Percentiles rank a stretch among this genome's conserved stretches.
Evolutionary conservation across 768 basidiomycete species (phyloP).

Genomic region (Suillus weaverae): DNA sequence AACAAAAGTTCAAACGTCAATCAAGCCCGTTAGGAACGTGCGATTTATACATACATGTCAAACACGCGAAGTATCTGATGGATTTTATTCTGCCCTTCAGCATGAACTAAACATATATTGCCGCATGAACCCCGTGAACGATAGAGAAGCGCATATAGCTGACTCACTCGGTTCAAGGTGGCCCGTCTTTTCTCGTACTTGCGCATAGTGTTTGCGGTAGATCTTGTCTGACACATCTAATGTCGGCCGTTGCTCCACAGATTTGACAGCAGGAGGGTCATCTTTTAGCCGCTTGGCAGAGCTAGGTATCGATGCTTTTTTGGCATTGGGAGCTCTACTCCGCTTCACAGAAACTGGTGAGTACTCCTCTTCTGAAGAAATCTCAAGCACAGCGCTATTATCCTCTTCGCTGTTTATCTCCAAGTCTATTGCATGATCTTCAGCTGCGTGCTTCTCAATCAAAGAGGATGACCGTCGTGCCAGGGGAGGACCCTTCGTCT

Average conservation of each 20-base stretch:
- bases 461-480: not conserved
- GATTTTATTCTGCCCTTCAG: conserved; percentile 56
- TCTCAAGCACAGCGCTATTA: conserved; percentile 12
- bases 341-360: conserved; percentile 2
- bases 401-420: not conserved
- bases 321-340: conserved; percentile 23
- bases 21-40: not conserved
- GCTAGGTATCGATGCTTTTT: conserved; percentile 15
- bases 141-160: not conserved
- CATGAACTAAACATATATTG: conserved; percentile 55
- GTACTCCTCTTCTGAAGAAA: conserved; percentile 24
- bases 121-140: not conserved
- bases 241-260: conserved; percentile 16
- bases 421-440: not conserved
- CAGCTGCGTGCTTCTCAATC: conserved; percentile 8
- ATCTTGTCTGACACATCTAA: conserved; percentile 49
- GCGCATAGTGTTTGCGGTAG: conserved; percentile 52
- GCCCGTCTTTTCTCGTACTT: conserved; percentile 55
- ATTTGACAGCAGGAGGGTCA: not conserved
- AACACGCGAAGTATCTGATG: conserved; percentile 78
- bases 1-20: conserved; percentile 9
- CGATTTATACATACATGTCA: conserved; percentile 53
- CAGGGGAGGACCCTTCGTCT: conserved; percentile 16
- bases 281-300: conserved; percentile 8
- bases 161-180: conserved; percentile 58